Percentiles rank a stretch among this genome's conserved stretches.
phyloP scores from a whole-genome alignment of 805 yeast genomes.

The Suhomyces canberraensis region DNA sequence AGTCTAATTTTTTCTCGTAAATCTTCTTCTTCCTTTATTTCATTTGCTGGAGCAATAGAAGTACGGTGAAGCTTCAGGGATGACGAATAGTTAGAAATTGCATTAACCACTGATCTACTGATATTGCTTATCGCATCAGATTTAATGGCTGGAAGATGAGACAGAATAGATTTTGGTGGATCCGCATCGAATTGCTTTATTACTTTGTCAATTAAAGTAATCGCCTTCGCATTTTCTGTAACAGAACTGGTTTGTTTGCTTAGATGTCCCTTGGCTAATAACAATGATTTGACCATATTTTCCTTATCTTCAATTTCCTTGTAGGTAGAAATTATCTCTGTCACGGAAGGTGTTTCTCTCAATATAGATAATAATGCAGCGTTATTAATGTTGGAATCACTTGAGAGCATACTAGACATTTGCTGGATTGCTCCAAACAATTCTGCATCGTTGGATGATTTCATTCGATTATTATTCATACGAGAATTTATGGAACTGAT shows the following conservation, averaged over 20 bases:
- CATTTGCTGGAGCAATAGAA: constrained; percentile 21
- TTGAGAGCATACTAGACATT: constrained; percentile 33
- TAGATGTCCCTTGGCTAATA: constrained; percentile 31
- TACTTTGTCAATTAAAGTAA: constrained; percentile 22
- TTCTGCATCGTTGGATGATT: constrained; percentile 20
- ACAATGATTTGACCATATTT: constrained; percentile 27
- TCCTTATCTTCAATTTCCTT: constrained; percentile 19
- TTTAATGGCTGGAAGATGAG: constrained; percentile 1
- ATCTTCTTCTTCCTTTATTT: constrained; percentile 29
- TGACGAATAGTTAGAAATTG: constrained; percentile 8
- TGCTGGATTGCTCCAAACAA: constrained; percentile 36
- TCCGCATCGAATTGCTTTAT: constrained; percentile 14
- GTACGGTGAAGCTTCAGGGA: constrained; percentile 13
- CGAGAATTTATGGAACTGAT: constrained; percentile 30
- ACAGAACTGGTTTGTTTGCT: constrained; percentile 11
- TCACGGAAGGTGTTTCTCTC: constrained; percentile 12
- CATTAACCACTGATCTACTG: constrained; percentile 8
- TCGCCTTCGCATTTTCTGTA: constrained; percentile 17
- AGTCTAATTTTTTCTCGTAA: constrained; percentile 55
- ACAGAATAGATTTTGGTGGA: neutral
- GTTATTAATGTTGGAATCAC: constrained; percentile 6
- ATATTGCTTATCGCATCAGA: constrained; percentile 7
- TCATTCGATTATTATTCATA: constrained; percentile 20
- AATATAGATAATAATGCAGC: constrained; percentile 10
- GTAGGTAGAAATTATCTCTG: constrained; percentile 21